Percentiles rank a stretch among this genome's conserved stretches.
Evolutionary conservation across 768 basidiomycete species (phyloP).

Genomic region (Lactarius deliciosus): DNA sequence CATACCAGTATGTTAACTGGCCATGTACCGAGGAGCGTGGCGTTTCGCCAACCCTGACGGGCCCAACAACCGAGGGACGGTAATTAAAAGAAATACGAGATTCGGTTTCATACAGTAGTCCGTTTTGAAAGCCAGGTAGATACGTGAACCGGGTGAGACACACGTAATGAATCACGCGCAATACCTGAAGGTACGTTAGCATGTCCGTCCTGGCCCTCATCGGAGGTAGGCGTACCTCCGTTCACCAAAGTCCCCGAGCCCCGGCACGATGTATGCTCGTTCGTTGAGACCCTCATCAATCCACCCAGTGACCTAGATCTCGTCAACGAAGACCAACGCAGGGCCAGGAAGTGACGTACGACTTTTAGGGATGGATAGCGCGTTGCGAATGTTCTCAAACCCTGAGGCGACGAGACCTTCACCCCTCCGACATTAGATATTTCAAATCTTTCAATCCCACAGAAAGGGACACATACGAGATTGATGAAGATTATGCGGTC

Average conservation of each 20-base stretch:
- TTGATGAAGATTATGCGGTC: slow-evolving; percentile 96
- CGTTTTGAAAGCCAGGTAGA: slow-evolving; percentile 7
- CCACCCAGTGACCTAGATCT: slow-evolving; percentile 84
- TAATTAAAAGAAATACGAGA: neutral
- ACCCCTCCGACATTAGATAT: neutral
- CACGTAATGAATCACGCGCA: slow-evolving; percentile 21
- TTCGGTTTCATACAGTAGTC: slow-evolving; percentile 6
- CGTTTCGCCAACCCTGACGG: neutral
- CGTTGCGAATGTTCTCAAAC: slow-evolving; percentile 74
- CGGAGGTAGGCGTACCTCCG: slow-evolving; percentile 52
- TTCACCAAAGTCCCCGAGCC: slow-evolving; percentile 97
- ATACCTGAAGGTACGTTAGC: slow-evolving; percentile 23
- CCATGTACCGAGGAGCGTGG: neutral
- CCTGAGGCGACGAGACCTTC: slow-evolving; percentile 88
- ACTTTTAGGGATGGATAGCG: slow-evolving; percentile 76
- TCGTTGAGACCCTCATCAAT: slow-evolving; percentile 92
- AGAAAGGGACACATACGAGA: slow-evolving; percentile 51
- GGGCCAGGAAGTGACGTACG: slow-evolving; percentile 45
- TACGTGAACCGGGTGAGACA: neutral
- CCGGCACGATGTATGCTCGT: slow-evolving; percentile 87
- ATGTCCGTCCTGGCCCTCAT: neutral
- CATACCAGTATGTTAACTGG: neutral
- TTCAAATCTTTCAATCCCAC: neutral
- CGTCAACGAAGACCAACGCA: neutral
- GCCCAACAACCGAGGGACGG: neutral